Conservation (phyloP, 225 moss, liverwort and hornwort genomes). For the Marchantia polymorpha region DNA sequence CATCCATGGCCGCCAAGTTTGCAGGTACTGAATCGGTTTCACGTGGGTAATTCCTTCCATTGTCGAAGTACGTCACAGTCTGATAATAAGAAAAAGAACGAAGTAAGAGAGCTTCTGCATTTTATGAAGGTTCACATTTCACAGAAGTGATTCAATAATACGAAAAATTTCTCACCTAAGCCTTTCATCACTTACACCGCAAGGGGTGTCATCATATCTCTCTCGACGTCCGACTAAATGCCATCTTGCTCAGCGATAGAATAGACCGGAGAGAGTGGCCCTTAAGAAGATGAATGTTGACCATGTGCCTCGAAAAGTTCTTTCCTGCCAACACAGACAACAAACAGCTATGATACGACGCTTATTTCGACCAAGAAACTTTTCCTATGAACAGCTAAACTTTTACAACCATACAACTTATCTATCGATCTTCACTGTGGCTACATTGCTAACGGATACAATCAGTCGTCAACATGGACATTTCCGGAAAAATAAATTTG, state of each 20-base stretch:
- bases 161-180: constrained; percentile 7
- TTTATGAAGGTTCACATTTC: background rate
- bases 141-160: background rate
- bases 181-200: constrained; percentile 8
- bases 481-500: background rate
- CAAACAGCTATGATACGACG: background rate
- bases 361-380: no score
- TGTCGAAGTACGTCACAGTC: background rate
- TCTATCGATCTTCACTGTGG: background rate
- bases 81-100: background rate
- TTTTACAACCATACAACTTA: no score
- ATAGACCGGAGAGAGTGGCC: background rate
- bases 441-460: background rate
- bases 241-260: background rate
- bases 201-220: constrained; percentile 2
- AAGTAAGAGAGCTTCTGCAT: background rate
- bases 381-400: no score
- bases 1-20: constrained; percentile 87
- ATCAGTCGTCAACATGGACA: background rate
- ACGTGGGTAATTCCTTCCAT: constrained; percentile 27
- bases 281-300: background rate
- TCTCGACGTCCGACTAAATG: constrained; percentile 9
- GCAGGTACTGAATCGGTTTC: constrained; percentile 61
- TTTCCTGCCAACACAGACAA: constrained; percentile 4
- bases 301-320: background rate